A percentile compares a stretch with the other conserved stretches of the same genome.
Conservation (phyloP, 106 monocot species). For the Allium fistulosum region DNA sequence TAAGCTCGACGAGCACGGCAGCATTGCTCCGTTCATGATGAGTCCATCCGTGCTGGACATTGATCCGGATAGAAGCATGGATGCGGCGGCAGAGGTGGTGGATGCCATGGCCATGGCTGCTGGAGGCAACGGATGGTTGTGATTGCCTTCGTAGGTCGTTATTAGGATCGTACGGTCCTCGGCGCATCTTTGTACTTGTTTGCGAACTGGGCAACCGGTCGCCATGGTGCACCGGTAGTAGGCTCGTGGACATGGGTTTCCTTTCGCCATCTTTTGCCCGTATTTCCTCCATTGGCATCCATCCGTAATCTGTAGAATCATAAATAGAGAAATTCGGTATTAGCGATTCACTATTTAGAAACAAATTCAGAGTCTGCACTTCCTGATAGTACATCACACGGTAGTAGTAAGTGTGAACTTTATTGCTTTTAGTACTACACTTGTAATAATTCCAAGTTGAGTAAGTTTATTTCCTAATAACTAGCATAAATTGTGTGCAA, state of each 20-base stretch:
- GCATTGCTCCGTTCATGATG: constrained; percentile 33
- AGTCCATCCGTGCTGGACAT: constrained; percentile 40
- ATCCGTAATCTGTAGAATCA: constrained; percentile 54
- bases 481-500: no score
- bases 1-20: constrained; percentile 72
- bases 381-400: no score
- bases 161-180: constrained; percentile 65
- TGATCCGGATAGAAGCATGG: constrained; percentile 70
- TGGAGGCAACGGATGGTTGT: constrained; percentile 74
- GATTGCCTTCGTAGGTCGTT: constrained; percentile 71
- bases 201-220: constrained; percentile 62
- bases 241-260: constrained; percentile 74
- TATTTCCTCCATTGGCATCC: constrained; percentile 95
- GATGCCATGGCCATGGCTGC: constrained; percentile 76
- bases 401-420: no score
- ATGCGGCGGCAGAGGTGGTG: constrained; percentile 63
- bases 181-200: constrained; percentile 80
- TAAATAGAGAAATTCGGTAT: neutral
- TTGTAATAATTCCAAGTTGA: no score
- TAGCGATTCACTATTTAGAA: neutral
- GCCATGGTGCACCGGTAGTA: constrained; percentile 87
- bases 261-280: constrained; percentile 84
- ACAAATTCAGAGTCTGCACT: neutral
- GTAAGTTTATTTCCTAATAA: no score
- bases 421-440: no score